Conservation (phyloP, 2,329 filamentous ascomycete genomes). For the Clarireedia homoeocarpa region DNA sequence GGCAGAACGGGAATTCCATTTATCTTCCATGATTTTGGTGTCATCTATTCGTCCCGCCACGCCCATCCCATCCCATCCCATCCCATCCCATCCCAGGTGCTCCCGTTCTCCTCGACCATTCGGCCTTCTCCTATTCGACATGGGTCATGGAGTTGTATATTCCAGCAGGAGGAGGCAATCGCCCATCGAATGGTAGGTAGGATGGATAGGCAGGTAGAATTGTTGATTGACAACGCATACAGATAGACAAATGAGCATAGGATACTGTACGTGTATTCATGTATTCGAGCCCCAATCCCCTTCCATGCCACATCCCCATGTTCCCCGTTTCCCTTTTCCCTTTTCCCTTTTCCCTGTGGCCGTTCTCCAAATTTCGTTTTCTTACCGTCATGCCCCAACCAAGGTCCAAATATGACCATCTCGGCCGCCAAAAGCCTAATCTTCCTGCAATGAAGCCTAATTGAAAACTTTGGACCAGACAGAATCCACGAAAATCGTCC, state of each 20-base stretch:
- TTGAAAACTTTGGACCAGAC: conserved; percentile 8
- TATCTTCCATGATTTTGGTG: conserved; percentile 1
- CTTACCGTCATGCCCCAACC: neutral
- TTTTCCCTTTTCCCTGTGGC: neutral
- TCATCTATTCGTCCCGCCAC: conserved; percentile 1
- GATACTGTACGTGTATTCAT: neutral
- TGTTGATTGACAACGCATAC: conserved; percentile 9
- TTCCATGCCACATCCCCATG: neutral
- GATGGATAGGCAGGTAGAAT: neutral
- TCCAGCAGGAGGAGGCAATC: neutral
- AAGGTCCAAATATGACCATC: neutral
- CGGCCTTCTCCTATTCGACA: neutral
- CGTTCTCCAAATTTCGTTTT: neutral
- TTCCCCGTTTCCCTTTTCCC: neutral
- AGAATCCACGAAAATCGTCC: neutral
- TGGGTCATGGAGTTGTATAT: neutral
- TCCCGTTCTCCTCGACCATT: neutral
- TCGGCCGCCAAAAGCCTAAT: conserved; percentile 5
- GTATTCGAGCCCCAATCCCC: neutral
- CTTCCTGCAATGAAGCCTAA: conserved; percentile 22
- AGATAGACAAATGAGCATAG: neutral
- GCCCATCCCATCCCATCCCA: neutral
- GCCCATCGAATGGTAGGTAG: neutral
- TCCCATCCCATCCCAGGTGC: neutral
- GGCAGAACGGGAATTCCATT: neutral